These are phyloP conservation scores for Sonneratia caseolaris DNA, from an alignment of 345 rosid species.

Conservation along the genomic window DNA sequence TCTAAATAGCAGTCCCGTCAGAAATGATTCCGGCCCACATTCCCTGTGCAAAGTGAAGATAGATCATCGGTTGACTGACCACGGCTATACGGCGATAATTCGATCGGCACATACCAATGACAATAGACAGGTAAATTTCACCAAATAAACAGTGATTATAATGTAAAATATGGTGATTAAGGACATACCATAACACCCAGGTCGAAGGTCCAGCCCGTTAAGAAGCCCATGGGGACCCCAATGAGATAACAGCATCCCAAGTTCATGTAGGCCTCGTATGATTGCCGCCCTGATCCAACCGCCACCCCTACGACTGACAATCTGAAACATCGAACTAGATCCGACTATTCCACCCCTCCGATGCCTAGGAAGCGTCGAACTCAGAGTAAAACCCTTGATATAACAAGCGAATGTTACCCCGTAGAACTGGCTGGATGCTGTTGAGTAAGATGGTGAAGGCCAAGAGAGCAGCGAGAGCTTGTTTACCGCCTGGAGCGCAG, in stretches of 20 bases:
- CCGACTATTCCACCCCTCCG: no score
- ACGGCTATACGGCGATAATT: no score
- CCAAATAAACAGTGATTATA: no score
- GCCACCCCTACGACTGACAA: constrained; percentile 59
- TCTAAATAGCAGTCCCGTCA: no score
- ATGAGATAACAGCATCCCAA: constrained; percentile 71
- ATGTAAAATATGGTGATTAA: no score
- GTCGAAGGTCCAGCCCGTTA: constrained; percentile 81
- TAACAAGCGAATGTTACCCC: constrained; percentile 23
- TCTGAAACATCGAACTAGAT: neutral
- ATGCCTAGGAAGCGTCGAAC: neutral
- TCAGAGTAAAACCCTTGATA: neutral
- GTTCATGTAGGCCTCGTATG: constrained; percentile 78
- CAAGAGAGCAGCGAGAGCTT: constrained; percentile 40
- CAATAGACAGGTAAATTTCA: no score
- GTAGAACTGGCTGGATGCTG: constrained; percentile 69
- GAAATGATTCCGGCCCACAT: no score
- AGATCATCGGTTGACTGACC: no score
- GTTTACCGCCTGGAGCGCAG: constrained; percentile 44
- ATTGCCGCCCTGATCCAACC: constrained; percentile 95
- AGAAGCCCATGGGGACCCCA: constrained; percentile 69
- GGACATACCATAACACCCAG: constrained; percentile 61
- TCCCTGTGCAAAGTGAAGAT: no score
- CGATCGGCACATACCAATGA: no score
- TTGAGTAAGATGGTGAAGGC: constrained; percentile 74